These are phyloP conservation scores for Acrasis kona DNA, from an alignment of 78 protist species.

Conservation along the genomic window DNA sequence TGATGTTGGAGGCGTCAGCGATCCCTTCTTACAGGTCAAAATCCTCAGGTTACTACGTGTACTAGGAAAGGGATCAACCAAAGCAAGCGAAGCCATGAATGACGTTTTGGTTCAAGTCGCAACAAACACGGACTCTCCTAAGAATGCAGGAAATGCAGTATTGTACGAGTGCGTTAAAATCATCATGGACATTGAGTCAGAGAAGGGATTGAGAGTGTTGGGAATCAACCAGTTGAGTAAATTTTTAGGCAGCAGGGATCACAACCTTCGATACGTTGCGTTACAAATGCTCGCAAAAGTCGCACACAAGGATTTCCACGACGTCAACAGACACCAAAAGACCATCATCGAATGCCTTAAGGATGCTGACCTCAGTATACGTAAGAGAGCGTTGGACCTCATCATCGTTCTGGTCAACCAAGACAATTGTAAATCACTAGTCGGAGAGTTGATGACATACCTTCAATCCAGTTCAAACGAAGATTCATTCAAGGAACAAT, in stretches of 20 bases:
- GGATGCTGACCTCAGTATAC: constrained; percentile 92
- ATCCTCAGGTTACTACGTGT: constrained; percentile 71
- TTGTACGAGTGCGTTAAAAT: constrained; percentile 90
- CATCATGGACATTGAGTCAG: constrained; percentile 74
- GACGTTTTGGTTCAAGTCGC: constrained; percentile 94
- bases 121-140: constrained; percentile 83
- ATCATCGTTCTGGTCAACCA: constrained; percentile 79
- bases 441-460: constrained; percentile 20
- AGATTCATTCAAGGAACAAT: constrained; percentile 58
- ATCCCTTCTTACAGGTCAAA: constrained; percentile 95
- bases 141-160: constrained; percentile 91
- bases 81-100: constrained; percentile 73
- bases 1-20: constrained; percentile 92
- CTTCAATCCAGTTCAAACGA: constrained; percentile 43
- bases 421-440: constrained; percentile 17
- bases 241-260: constrained; percentile 81
- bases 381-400: constrained; percentile 91
- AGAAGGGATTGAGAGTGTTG: constrained; percentile 32
- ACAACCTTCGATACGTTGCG: constrained; percentile 87
- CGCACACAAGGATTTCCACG: constrained; percentile 60
- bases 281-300: constrained; percentile 65
- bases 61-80: constrained; percentile 59
- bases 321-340: constrained; percentile 89
- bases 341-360: constrained; percentile 93
- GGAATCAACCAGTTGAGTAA: constrained; percentile 91